phyloP scores from a whole-genome alignment of 345 rosid species.

The Boechera retrofracta region DNA sequence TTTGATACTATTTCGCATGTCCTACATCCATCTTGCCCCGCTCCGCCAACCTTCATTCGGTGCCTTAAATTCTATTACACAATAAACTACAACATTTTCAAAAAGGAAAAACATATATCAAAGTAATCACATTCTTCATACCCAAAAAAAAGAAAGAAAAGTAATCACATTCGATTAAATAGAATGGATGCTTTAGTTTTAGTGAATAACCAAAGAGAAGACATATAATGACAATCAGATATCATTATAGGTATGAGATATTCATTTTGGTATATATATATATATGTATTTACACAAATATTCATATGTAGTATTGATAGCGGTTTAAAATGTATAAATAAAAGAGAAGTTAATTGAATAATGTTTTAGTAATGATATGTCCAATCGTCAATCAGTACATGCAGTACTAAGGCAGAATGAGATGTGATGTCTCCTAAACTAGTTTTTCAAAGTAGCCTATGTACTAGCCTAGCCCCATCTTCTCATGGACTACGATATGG shows the following conservation, averaged over 20 bases:
- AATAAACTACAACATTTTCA: not conserved
- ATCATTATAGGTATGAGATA: not conserved
- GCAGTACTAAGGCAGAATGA: constrained; percentile 9
- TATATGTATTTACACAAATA: not conserved
- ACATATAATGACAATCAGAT: not conserved
- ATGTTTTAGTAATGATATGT: constrained; percentile 33
- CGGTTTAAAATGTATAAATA: not conserved
- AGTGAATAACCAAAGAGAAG: not conserved
- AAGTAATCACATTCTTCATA: not conserved
- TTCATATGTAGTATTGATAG: not conserved
- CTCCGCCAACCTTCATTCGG: no score
- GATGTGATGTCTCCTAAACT: constrained; percentile 45
- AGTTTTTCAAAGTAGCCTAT: constrained; percentile 24
- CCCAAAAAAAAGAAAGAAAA: no score
- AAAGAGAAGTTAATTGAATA: not conserved
- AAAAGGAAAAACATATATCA: not conserved
- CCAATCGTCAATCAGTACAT: constrained; percentile 29
- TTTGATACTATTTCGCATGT: no score
- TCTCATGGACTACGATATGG: constrained; percentile 20
- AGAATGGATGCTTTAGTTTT: not conserved
- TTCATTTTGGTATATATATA: not conserved
- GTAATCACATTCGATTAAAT: not conserved
- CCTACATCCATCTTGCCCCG: no score
- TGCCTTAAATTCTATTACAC: no score
- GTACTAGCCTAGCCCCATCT: constrained; percentile 16